phyloP scores from a whole-genome alignment of 768 basidiomycete species.

The Podaxis sp. region DNA sequence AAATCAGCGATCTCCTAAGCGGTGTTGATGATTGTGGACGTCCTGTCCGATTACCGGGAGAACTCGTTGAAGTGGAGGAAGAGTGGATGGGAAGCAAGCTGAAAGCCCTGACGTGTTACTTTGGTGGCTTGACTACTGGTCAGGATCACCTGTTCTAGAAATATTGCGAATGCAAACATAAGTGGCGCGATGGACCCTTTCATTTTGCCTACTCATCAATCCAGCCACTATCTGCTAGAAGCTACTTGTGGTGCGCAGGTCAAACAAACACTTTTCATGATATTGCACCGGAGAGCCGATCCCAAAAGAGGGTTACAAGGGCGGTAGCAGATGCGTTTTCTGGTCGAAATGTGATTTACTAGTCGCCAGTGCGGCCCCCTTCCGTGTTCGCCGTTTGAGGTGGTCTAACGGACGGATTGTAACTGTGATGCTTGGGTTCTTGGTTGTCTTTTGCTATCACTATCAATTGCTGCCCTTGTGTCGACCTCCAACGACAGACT shows the following conservation, averaged over 20 bases:
- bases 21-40: conserved; percentile 12
- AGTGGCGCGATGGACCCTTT: not conserved
- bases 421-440: too few relatives aligned
- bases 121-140: conserved; percentile 75
- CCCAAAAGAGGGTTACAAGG: not conserved
- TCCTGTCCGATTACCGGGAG: conserved; percentile 24
- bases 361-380: too few relatives aligned
- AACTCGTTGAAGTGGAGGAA: conserved; percentile 89
- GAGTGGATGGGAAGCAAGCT: conserved; percentile 95
- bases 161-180: not conserved
- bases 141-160: conserved; percentile 61
- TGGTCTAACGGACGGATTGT: too few relatives aligned
- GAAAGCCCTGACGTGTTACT: conserved; percentile 94
- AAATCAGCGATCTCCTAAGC: conserved; percentile 51
- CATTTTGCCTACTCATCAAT: not conserved
- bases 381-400: too few relatives aligned
- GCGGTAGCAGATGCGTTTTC: not conserved
- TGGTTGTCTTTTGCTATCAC: too few relatives aligned
- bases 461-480: too few relatives aligned
- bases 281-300: not conserved
- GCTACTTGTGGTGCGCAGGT: not conserved
- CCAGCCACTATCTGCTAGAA: not conserved
- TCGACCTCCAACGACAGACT: too few relatives aligned
- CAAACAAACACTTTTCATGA: not conserved
- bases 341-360: not conserved